phyloP scores from a whole-genome alignment of 441 rosid species.

The Syzygium syzygioides region DNA sequence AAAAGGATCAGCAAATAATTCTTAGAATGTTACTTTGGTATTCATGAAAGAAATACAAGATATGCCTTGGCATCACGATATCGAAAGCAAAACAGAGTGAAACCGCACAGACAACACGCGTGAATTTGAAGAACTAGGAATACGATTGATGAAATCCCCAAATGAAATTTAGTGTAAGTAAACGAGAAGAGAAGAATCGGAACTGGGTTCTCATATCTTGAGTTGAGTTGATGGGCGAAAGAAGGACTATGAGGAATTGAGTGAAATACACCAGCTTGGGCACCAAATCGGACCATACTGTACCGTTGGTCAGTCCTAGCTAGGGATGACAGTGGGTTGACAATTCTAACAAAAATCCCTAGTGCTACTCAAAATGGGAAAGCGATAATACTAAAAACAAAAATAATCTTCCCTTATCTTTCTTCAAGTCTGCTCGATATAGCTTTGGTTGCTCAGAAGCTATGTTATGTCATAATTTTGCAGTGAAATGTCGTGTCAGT shows the following conservation, averaged over 20 bases:
- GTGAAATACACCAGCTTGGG: neutral
- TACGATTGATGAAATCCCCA: neutral
- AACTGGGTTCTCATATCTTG: neutral
- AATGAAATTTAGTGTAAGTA: neutral
- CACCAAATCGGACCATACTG: neutral
- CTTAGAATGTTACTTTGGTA: neutral
- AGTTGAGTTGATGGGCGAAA: neutral
- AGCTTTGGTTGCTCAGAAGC: neutral
- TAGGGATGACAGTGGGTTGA: neutral
- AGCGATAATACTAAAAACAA: neutral
- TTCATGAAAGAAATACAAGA: neutral
- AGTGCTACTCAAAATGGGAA: neutral
- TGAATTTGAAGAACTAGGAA: neutral
- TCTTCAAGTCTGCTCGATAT: neutral
- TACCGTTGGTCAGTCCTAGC: neutral
- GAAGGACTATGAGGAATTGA: neutral
- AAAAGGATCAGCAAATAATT: neutral
- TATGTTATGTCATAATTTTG: neutral
- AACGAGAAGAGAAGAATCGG: neutral
- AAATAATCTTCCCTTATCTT: neutral
- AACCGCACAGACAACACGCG: neutral
- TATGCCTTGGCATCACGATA: neutral
- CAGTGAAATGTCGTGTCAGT: neutral
- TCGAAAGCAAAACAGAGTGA: neutral
- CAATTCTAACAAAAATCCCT: neutral